A percentile compares a stretch with the other conserved stretches of the same genome.
Conservation (phyloP, 805 yeast genomes). For the Yamadazyma phyllophila region DNA sequence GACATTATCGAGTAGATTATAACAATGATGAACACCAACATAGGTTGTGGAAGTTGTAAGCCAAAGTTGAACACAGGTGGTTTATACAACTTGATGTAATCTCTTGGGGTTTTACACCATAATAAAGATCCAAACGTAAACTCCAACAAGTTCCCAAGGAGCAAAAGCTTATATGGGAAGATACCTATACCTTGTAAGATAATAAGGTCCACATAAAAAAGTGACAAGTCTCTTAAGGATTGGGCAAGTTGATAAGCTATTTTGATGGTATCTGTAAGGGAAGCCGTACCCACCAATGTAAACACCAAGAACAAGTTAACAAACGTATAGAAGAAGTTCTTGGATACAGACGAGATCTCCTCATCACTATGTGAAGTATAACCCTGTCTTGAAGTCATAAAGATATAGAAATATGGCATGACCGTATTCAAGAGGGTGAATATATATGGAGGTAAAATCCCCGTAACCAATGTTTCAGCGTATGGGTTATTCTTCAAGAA, state of each 20-base stretch:
- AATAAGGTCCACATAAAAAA: conserved; percentile 86
- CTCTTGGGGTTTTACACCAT: conserved; percentile 82
- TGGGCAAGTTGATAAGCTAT: conserved; percentile 84
- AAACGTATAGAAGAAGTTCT: conserved; percentile 91
- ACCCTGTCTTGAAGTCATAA: conserved; percentile 82
- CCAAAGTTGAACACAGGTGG: conserved; percentile 96
- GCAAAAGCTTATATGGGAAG: conserved; percentile 82
- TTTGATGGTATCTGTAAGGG: conserved; percentile 84
- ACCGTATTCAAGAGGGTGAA: conserved; percentile 80
- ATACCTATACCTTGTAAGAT: conserved; percentile 83
- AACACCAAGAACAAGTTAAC: conserved; percentile 91
- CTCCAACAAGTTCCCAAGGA: conserved; percentile 73
- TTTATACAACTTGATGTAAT: conserved; percentile 66
- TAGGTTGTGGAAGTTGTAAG: conserved; percentile 85
- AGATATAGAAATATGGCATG: conserved; percentile 83
- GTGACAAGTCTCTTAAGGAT: conserved; percentile 72
- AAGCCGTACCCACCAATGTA: conserved; percentile 90
- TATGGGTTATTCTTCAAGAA: conserved; percentile 61
- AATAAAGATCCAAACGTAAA: conserved; percentile 56
- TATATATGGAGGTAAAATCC: conserved; percentile 85
- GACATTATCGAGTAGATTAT: conserved; percentile 87
- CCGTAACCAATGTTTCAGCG: conserved; percentile 81
- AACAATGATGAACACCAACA: conserved; percentile 79
- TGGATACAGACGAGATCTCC: conserved; percentile 83
- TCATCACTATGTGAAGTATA: conserved; percentile 90